Conservation (phyloP, 2,329 filamentous ascomycete genomes). For the Cladosporium sp. region DNA sequence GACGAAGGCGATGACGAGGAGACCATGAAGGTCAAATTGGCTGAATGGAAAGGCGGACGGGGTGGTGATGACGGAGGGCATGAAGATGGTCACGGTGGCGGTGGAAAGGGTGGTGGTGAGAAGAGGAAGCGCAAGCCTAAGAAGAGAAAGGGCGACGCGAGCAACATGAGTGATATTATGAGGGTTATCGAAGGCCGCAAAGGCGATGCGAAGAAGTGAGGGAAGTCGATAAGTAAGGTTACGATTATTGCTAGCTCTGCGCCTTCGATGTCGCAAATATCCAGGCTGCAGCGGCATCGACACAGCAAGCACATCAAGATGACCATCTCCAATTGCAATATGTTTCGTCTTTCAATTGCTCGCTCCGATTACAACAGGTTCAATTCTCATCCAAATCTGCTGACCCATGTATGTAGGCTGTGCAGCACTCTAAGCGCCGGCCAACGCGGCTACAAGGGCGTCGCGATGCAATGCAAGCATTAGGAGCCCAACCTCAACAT, state of each 20-base stretch:
- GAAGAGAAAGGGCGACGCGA: constrained; percentile 46
- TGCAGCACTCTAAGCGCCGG: neutral
- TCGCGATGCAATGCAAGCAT: neutral
- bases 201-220: constrained; percentile 24
- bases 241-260: neutral
- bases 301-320: neutral
- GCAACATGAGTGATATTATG: constrained; percentile 31
- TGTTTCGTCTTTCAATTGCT: too few relatives aligned
- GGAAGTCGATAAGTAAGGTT: neutral
- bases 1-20: constrained; percentile 68
- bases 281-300: neutral
- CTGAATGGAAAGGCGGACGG: constrained; percentile 51
- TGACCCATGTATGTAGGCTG: neutral
- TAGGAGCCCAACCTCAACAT: neutral
- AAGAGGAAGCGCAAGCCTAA: constrained; percentile 77
- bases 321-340: neutral
- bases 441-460: constrained; percentile 2
- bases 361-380: too few relatives aligned
- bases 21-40: constrained; percentile 60
- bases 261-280: neutral
- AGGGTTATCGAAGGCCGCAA: constrained; percentile 31
- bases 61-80: constrained; percentile 19
- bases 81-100: constrained; percentile 47
- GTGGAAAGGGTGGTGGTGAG: constrained; percentile 60
- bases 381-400: neutral